Evolutionary conservation across 2,329 filamentous ascomycete species (phyloP).

Genomic region (Sporothrix protearum): DNA sequence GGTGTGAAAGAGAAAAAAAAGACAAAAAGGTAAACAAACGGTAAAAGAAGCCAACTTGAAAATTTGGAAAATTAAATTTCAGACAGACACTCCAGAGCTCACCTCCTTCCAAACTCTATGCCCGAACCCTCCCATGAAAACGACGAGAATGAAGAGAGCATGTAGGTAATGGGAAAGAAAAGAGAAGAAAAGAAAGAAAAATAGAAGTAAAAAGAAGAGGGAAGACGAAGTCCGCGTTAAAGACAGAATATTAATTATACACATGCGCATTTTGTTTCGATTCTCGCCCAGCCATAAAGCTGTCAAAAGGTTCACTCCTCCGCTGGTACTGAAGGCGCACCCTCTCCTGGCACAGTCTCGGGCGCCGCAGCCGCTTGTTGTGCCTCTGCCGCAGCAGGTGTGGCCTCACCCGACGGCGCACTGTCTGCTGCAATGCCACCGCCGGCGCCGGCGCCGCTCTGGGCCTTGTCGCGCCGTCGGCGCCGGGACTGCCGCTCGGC

Average conservation of each 20-base stretch:
- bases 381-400: not conserved
- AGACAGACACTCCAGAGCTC: not conserved
- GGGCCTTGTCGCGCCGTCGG: conserved; percentile 61
- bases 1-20: not conserved
- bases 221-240: not conserved
- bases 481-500: conserved; percentile 69
- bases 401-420: not conserved
- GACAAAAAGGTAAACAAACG: not conserved
- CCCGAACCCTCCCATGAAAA: not conserved
- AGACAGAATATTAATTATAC: conserved; percentile 12
- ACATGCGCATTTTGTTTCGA: not conserved
- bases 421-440: conserved; percentile 41
- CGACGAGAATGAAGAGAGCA: not conserved
- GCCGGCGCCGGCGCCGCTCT: conserved; percentile 38
- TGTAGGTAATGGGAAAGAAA: not conserved
- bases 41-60: not conserved
- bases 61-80: not conserved
- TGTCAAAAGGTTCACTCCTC: not conserved
- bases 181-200: not conserved
- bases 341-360: not conserved
- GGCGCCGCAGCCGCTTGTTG: not conserved
- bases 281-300: not conserved
- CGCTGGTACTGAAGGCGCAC: not conserved
- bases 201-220: not conserved
- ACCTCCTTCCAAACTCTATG: not conserved